A percentile compares a stretch with the other conserved stretches of the same genome.
These are phyloP conservation scores for Tuber calosporum DNA, from an alignment of 495 filamentous ascomycete species.

Conservation along the genomic window DNA sequence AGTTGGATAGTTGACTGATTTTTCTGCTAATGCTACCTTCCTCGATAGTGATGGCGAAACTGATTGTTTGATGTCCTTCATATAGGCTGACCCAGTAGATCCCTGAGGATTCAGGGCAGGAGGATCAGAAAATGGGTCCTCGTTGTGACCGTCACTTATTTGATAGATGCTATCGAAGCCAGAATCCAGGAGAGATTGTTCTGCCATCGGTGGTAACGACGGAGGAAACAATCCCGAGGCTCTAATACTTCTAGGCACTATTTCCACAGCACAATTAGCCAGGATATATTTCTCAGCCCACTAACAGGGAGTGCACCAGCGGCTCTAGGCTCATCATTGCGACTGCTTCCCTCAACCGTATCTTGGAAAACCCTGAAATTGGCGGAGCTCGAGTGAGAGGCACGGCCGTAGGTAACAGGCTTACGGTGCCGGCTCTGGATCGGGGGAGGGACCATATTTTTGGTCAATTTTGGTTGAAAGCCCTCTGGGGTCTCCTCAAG, in stretches of 20 bases:
- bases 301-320: background rate
- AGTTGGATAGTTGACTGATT: slow-evolving; percentile 22
- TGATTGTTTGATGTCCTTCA: background rate
- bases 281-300: slow-evolving; percentile 12
- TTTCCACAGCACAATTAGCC: background rate
- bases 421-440: slow-evolving; percentile 14
- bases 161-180: background rate
- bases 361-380: slow-evolving; percentile 32
- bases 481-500: background rate
- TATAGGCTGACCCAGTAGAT: background rate
- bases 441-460: background rate
- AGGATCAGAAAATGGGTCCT: slow-evolving; percentile 23
- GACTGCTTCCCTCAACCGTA: slow-evolving; percentile 8
- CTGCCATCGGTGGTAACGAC: background rate
- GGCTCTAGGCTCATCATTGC: background rate
- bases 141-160: background rate
- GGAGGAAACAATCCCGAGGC: background rate
- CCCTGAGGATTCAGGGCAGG: background rate
- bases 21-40: slow-evolving; percentile 15
- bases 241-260: background rate
- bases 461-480: background rate
- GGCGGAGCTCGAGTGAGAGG: slow-evolving; percentile 15
- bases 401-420: slow-evolving; percentile 24
- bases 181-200: background rate
- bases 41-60: background rate